Percentiles rank a stretch among this genome's conserved stretches.
phyloP scores from a whole-genome alignment of 768 basidiomycete species.

The Paxillus rubicundulus region DNA sequence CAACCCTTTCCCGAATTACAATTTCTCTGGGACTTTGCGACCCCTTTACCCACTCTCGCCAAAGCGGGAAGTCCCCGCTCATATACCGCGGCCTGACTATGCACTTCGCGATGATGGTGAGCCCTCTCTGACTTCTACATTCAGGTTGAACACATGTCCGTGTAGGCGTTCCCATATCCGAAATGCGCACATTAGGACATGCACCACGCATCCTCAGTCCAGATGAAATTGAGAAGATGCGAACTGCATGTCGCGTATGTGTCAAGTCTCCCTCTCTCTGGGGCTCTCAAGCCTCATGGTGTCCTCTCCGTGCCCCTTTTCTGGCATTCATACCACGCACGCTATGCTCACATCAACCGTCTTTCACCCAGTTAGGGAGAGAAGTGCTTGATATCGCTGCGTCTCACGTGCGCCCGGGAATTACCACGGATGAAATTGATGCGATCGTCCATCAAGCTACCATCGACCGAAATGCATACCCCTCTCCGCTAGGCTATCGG shows the following conservation, averaged over 20 bases:
- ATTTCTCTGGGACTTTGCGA: conserved; percentile 76
- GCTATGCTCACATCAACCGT: background rate
- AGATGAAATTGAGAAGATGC: conserved; percentile 89
- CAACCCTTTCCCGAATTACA: conserved; percentile 74
- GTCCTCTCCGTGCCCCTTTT: background rate
- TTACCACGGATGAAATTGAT: conserved; percentile 95
- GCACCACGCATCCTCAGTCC: conserved; percentile 61
- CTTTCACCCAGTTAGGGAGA: conserved; percentile 61
- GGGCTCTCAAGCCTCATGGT: background rate
- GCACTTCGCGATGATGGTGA: conserved; percentile 58
- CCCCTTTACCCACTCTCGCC: conserved; percentile 88
- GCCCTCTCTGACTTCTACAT: conserved; percentile 14
- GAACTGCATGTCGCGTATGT: conserved; percentile 78
- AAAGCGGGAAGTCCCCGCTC: conserved; percentile 71
- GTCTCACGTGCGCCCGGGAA: conserved; percentile 80
- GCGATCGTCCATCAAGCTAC: conserved; percentile 89
- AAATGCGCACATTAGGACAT: conserved; percentile 55
- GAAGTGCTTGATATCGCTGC: conserved; percentile 95
- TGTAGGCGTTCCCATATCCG: conserved; percentile 58
- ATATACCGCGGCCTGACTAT: conserved; percentile 90
- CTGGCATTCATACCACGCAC: conserved; percentile 1
- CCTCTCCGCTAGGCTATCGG: conserved; percentile 89
- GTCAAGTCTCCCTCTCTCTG: background rate
- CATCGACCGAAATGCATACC: conserved; percentile 89
- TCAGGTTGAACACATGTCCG: background rate